These are phyloP conservation scores for Zangia roseola DNA, from an alignment of 768 basidiomycete species.

Conservation along the genomic window DNA sequence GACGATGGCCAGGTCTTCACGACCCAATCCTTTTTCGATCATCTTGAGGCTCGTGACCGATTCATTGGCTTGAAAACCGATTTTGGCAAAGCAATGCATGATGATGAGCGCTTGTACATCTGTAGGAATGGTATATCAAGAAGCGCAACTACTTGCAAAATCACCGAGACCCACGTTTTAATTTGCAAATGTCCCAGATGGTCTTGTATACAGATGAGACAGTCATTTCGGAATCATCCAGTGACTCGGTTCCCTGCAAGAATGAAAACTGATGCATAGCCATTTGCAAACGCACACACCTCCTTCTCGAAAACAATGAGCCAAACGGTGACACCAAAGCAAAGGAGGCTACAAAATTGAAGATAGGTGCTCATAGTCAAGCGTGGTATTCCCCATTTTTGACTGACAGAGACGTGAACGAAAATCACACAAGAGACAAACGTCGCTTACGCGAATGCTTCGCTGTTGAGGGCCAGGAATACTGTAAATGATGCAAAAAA, in stretches of 20 bases:
- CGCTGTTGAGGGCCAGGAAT: constrained; percentile 94
- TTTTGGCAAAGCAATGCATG: constrained; percentile 87
- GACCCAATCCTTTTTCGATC: constrained; percentile 93
- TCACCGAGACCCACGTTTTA: constrained; percentile 63
- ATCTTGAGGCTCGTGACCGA: constrained; percentile 89
- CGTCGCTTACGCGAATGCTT: constrained; percentile 73
- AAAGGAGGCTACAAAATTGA: constrained; percentile 81
- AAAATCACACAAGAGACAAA: neutral
- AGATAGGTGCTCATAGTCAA: constrained; percentile 77
- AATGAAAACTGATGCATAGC: neutral
- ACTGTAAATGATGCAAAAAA: constrained; percentile 97
- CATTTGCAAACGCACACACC: constrained; percentile 41
- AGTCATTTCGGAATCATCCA: constrained; percentile 82
- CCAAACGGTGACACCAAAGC: constrained; percentile 85
- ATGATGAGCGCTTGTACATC: constrained; percentile 88
- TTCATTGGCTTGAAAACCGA: constrained; percentile 94
- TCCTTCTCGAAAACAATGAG: constrained; percentile 86
- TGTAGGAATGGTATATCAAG: constrained; percentile 31
- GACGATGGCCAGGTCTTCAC: constrained; percentile 94
- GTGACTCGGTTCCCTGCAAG: constrained; percentile 68
- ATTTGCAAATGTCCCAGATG: constrained; percentile 91
- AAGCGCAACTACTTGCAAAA: neutral
- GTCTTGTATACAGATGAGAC: constrained; percentile 88
- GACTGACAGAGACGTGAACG: constrained; percentile 36
- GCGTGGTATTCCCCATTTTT: constrained; percentile 75